Percentiles rank a stretch among this genome's conserved stretches.
Evolutionary conservation across 768 basidiomycete genomes (phyloP).

Genomic region (Hortiboletus flavorubellus): DNA sequence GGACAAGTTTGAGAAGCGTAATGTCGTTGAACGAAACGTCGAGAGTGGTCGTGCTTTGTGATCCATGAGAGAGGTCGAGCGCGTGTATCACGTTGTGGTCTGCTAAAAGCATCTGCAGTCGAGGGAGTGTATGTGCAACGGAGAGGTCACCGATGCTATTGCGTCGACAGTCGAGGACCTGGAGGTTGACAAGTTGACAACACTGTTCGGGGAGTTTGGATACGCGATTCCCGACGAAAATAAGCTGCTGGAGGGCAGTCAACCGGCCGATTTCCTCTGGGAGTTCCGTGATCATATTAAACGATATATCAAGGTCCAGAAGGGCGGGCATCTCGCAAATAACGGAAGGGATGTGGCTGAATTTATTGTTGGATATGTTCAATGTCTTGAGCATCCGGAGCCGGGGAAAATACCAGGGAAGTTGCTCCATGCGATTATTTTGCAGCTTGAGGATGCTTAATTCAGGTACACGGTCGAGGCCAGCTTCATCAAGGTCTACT

Average conservation of each 20-base stretch:
- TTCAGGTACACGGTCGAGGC: constrained; percentile 69
- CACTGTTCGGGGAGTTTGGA: constrained; percentile 65
- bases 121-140: constrained; percentile 63
- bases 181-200: constrained; percentile 53
- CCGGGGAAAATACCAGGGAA: constrained; percentile 83
- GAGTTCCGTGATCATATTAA: constrained; percentile 82
- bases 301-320: constrained; percentile 87
- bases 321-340: constrained; percentile 73
- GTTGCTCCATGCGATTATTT: constrained; percentile 86
- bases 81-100: constrained; percentile 83
- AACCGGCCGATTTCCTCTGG: constrained; percentile 79
- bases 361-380: constrained; percentile 97
- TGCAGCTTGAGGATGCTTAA: constrained; percentile 71
- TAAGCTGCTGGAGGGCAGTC: constrained; percentile 61
- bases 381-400: constrained; percentile 68
- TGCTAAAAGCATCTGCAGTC: constrained; percentile 63
- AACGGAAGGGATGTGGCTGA: constrained; percentile 68
- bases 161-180: constrained; percentile 77
- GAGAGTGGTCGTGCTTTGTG: constrained; percentile 53
- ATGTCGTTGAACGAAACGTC: constrained; percentile 89
- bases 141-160: constrained; percentile 80
- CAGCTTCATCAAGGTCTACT: constrained; percentile 81
- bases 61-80: constrained; percentile 74
- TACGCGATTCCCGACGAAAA: constrained; percentile 86
- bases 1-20: constrained; percentile 66